Evolutionary conservation across 306 rosid species (phyloP), one percentile per base, ranked within the genome.

Genomic region (Quercus robur): DNA sequence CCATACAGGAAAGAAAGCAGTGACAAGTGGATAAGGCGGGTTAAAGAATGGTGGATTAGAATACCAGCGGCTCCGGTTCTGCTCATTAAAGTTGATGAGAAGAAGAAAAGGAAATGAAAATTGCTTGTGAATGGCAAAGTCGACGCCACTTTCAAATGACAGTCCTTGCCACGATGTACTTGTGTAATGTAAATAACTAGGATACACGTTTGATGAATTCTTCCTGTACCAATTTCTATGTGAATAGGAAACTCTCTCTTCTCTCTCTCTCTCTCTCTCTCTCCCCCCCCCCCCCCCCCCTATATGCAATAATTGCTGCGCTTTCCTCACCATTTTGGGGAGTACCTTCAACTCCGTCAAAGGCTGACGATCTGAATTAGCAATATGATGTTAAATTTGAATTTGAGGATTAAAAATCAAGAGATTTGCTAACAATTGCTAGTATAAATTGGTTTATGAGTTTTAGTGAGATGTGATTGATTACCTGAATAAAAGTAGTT

Each of bases 61-160:
- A 95, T 93, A 78, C 99, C 97, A n/a, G 97, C 97, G 56, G 99
- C 99, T 83, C 99, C 97, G 10, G 97, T 95, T 67, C 90, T 83
- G 71, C 95, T 95, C 76, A 55, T 87, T 73, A 93, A 89, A 81
- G 86, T 83, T 28, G 91, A 75, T 9, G 93, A 87, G 58, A 25
- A 46, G 78, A 92, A 94, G 89, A 94, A 93, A 85, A 88, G 81
- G 86, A 93, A 86, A 84, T 84, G 87, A 78, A 80, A 71, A 46
- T 59, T 67, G 25, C 72, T 67, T 33, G 72, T 67, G 35, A 67
- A 31, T 5, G 25, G 41, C 51, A 18, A 31, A 67, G 71, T 8
- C 15, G 21, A 67, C 25, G 2, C 15, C 71, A 67, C 23, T 67
- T 67, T 21, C 49, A 19, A 11, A 5, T 28, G n/a, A 6, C 71